phyloP scores from a whole-genome alignment of 441 rosid genomes.

The Isatis lusitanica region DNA sequence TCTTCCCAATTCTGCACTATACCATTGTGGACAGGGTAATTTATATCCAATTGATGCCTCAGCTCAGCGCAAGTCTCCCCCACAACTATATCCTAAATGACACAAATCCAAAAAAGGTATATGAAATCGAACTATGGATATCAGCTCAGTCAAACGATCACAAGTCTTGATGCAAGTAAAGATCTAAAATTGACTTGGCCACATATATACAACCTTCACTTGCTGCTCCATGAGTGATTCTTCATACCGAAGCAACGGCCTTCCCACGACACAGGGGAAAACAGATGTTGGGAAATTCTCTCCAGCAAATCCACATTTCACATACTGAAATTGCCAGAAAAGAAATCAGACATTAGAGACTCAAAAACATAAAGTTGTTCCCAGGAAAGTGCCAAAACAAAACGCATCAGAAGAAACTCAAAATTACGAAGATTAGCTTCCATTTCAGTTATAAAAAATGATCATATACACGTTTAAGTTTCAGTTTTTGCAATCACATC shows the following conservation, averaged over 20 bases:
- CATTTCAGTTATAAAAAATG: not conserved
- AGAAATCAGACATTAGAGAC: constrained; percentile 14
- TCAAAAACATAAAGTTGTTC: constrained; percentile 2
- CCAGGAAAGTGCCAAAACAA: not conserved
- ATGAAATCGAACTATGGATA: not conserved
- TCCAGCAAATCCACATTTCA: constrained; percentile 96
- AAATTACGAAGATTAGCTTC: not conserved
- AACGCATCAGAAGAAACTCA: not conserved
- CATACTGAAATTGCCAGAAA: constrained; percentile 58
- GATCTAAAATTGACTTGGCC: not conserved
- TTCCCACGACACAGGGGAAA: constrained; percentile 91
- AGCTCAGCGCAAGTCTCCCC: constrained; percentile 86
- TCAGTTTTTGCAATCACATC: constrained; percentile 14
- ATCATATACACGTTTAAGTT: not conserved
- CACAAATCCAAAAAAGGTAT: not conserved
- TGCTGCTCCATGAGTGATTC: constrained; percentile 90
- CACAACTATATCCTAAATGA: constrained; percentile 76
- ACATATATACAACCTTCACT: constrained; percentile 54
- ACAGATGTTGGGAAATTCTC: constrained; percentile 98
- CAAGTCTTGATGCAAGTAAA: not conserved
- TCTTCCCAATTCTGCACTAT: constrained; percentile 97
- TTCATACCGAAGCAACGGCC: constrained; percentile 88
- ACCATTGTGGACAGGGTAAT: constrained; percentile 93
- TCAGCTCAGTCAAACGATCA: not conserved
- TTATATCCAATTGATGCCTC: constrained; percentile 85